Evolutionary conservation across 1,139 yeast species (phyloP).

Genomic region (Kluyveromyces sp.): DNA sequence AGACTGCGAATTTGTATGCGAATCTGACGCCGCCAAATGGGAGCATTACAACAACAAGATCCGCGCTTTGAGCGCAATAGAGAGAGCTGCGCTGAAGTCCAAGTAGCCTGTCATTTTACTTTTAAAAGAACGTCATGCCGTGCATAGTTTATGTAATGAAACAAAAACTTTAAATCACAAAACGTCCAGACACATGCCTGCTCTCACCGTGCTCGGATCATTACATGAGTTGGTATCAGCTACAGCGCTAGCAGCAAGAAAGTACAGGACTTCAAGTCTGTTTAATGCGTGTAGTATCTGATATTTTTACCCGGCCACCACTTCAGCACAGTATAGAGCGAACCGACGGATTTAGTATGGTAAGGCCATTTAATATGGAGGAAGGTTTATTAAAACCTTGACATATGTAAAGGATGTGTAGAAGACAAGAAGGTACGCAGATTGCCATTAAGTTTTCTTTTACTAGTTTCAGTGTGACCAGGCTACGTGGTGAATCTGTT

Average conservation of each 20-base stretch:
- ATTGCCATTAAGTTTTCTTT: background rate
- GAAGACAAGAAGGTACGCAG: background rate
- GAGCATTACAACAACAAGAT: slow-evolving; percentile 30
- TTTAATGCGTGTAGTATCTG: too few relatives aligned
- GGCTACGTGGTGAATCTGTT: too few relatives aligned
- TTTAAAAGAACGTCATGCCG: background rate
- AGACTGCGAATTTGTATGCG: slow-evolving; percentile 39
- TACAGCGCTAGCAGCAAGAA: too few relatives aligned
- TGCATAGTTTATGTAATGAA: background rate
- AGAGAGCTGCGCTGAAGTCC: slow-evolving; percentile 9
- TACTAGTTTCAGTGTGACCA: too few relatives aligned
- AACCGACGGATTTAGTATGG: background rate
- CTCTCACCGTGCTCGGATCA: too few relatives aligned
- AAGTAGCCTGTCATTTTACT: background rate
- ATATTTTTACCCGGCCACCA: background rate
- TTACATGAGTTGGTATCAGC: too few relatives aligned
- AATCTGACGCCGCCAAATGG: slow-evolving; percentile 29
- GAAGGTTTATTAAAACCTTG: slow-evolving; percentile 1
- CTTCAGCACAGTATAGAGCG: background rate
- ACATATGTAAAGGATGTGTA: too few relatives aligned
- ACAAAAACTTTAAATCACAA: too few relatives aligned
- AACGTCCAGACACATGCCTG: too few relatives aligned
- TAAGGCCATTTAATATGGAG: background rate
- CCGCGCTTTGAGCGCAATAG: slow-evolving; percentile 31
- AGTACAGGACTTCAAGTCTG: too few relatives aligned